phyloP scores from a whole-genome alignment of 2,329 filamentous ascomycete species.

The Fusarium robinianum region DNA sequence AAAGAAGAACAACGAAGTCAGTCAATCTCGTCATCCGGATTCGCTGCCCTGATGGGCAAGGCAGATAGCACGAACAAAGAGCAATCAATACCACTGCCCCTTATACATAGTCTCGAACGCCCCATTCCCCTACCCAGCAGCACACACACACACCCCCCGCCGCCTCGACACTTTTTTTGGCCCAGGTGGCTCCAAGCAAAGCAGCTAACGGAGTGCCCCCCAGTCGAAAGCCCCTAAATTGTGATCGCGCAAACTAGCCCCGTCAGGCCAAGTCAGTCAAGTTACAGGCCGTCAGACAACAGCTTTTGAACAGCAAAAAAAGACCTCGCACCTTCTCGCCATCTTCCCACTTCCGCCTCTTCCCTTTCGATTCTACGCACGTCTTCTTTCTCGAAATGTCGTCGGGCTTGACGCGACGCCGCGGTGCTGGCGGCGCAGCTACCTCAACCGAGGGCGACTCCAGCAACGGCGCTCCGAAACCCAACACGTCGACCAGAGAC shows the following conservation, averaged over 20 bases:
- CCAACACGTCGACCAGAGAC: constrained; percentile 61
- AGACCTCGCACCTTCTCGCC: constrained; percentile 18
- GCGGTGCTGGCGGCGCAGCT: constrained; percentile 73
- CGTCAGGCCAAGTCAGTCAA: constrained; percentile 35
- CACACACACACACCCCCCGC: too few species aligned
- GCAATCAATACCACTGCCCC: too few species aligned
- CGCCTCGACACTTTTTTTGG: background rate
- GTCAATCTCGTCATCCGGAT: too few species aligned
- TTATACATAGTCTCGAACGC: too few species aligned
- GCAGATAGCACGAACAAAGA: too few species aligned
- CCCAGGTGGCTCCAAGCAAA: constrained; percentile 19
- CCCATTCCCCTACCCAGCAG: too few species aligned
- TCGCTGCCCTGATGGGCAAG: too few species aligned
- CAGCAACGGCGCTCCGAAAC: constrained; percentile 56
- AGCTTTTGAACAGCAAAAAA: constrained; percentile 33
- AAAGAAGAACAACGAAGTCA: too few species aligned
- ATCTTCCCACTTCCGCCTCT: constrained; percentile 11
- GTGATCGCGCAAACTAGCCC: constrained; percentile 36
- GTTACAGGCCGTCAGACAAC: constrained; percentile 29
- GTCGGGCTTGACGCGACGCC: constrained; percentile 65
- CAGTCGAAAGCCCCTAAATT: constrained; percentile 37
- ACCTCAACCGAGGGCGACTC: constrained; percentile 59
- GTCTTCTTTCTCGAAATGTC: constrained; percentile 30
- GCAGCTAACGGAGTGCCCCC: constrained; percentile 22
- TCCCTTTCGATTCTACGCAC: constrained; percentile 12